Evolutionary conservation across 805 yeast species (phyloP), one percentile per base, ranked within the genome.

Genomic region (Hanseniaspora occidentalis): DNA sequence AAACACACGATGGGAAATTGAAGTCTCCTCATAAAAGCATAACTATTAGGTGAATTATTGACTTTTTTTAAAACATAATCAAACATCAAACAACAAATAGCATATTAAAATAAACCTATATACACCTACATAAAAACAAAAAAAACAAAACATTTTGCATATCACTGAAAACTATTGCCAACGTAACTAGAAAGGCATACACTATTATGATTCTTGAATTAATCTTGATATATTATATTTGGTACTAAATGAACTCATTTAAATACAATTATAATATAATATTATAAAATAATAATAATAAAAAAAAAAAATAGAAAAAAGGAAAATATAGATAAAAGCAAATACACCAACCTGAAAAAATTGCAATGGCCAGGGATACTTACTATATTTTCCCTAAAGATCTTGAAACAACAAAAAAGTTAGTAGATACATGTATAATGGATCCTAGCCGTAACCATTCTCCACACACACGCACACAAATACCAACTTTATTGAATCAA

Each of bases 11-110:
- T 31, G 26, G 27, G 20, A 24, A 19, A 18, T 21, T 21, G 21
- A 35, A 11, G 20, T 23, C 19, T 34, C 26, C 37, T 19, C 41
- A 19, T 24, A 39, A 18, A 34, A 34, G 24, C 27, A 34, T 13
- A 33, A 39, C 37, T 18, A 29, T 29, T 29, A 29, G 33, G 18
- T 29, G 18, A 29, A n/a, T n/a, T n/a, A 6, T 16, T 14, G 16
- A 4, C 8, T n/a, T n/a, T n/a, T n/a, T 37, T 24, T 31, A 20
- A 47, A 38, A 7, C 45, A 44, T 18, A 49, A 48, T 19, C 45
- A 25, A 14, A n/a, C 10, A 13, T 31, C 18, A 17, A 31, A 9
- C 11, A 31, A 6, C 11, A 31, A 31, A 6, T 17, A 6, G 8
- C 34, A 31, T n/a, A 25, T 25, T 25, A 25, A 14, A 13, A 25